Percentiles rank a stretch among this genome's conserved stretches.
phyloP scores from a whole-genome alignment of 495 filamentous ascomycete genomes.

The Tetracladium setigerum region DNA sequence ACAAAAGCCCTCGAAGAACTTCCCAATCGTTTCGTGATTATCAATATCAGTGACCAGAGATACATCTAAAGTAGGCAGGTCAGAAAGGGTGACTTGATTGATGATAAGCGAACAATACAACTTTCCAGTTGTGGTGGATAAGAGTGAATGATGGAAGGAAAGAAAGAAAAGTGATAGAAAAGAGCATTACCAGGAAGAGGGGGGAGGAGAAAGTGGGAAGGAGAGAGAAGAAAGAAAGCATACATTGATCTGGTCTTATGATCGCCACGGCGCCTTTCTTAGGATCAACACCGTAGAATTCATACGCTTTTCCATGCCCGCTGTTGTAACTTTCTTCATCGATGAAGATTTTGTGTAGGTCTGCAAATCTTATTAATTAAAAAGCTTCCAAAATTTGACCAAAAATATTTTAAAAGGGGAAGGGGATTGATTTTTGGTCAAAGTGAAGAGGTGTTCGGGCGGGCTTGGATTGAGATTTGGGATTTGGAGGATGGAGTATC shows the following conservation, averaged over 20 bases:
- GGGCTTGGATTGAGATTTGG: no score
- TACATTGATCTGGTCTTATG: conserved; percentile 64
- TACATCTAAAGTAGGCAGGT: no score
- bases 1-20: conserved; percentile 29
- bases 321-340: conserved; percentile 62
- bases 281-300: conserved; percentile 49
- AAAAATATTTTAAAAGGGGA: not conserved
- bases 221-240: conserved; percentile 15
- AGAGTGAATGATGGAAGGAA: no score
- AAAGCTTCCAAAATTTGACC: not conserved
- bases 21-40: conserved; percentile 28
- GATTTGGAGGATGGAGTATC: no score
- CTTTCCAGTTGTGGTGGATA: no score
- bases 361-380: no score
- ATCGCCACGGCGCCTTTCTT: conserved; percentile 48
- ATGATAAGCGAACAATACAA: not conserved
- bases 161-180: no score
- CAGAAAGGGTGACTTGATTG: conserved; percentile 1
- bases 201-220: no score
- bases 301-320: conserved; percentile 57
- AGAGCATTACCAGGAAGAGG: no score
- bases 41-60: conserved; percentile 17
- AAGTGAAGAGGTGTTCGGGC: no score
- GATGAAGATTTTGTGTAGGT: conserved; percentile 54
- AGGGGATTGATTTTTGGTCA: no score